A percentile compares a stretch with the other conserved stretches of the same genome.
Evolutionary conservation across 1,284 basidiomycete species (phyloP).

Genomic region (Rhodofomes roseus): DNA sequence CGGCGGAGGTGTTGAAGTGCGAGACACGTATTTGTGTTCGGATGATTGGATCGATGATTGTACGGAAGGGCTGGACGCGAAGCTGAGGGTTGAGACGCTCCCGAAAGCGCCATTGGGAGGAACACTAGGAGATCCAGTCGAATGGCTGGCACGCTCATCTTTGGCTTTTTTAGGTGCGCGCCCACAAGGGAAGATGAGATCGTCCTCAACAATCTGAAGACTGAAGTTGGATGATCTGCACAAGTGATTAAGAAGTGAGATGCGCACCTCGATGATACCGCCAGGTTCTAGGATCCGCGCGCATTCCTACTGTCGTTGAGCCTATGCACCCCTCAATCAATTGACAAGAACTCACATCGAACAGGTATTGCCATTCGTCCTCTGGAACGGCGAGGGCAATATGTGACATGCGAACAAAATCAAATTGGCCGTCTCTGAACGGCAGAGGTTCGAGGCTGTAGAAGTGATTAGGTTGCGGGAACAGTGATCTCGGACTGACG

Average conservation of each 20-base stretch:
- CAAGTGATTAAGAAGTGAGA: neutral
- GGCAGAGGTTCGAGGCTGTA: constrained; percentile 58
- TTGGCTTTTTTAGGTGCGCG: neutral
- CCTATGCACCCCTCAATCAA: neutral
- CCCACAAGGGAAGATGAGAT: constrained; percentile 62
- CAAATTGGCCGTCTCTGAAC: constrained; percentile 53
- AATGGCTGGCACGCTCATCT: neutral
- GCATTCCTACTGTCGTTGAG: constrained; percentile 46
- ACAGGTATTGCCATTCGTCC: constrained; percentile 46
- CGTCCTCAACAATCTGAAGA: constrained; percentile 63
- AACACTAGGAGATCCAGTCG: neutral
- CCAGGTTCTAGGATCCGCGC: constrained; percentile 57
- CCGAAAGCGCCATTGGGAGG: neutral
- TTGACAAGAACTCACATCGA: constrained; percentile 25
- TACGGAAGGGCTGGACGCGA: neutral
- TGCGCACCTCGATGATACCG: constrained; percentile 58
- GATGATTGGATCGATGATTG: constrained; percentile 2
- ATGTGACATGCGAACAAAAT: constrained; percentile 59
- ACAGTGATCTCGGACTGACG: constrained; percentile 16
- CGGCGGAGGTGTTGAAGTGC: neutral
- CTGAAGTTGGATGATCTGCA: neutral
- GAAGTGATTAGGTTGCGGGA: neutral
- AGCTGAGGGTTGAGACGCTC: constrained; percentile 5
- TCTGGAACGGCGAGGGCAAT: constrained; percentile 68
- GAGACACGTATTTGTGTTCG: neutral